phyloP scores from a whole-genome alignment of 78 protist species.

The Emiliania huxleyi region DNA sequence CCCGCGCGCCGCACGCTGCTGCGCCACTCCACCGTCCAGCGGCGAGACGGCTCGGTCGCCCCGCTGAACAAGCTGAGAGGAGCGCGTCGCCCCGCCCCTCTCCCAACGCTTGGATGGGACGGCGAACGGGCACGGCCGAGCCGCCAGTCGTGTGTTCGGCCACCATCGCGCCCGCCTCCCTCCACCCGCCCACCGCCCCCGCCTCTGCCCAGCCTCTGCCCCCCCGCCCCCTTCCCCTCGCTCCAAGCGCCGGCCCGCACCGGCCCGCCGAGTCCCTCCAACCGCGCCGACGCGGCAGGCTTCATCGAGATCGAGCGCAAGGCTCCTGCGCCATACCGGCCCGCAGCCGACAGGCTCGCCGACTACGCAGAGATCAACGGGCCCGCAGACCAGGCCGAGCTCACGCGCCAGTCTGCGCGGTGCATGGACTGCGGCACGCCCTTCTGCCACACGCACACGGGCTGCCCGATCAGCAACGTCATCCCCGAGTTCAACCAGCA shows the following conservation, averaged over 20 bases:
- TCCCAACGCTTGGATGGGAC: no score
- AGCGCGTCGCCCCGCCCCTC: no score
- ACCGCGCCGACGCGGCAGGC: no score
- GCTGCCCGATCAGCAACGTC: conserved; percentile 83
- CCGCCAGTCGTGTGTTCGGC: no score
- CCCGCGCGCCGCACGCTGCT: background rate
- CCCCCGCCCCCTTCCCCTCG: no score
- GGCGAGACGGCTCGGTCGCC: background rate
- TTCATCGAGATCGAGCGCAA: conserved; percentile 72
- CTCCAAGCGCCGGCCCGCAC: no score
- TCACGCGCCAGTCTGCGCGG: conserved; percentile 66
- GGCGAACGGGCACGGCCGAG: no score
- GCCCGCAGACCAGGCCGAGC: background rate
- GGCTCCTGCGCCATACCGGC: conserved; percentile 60
- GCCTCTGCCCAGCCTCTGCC: no score
- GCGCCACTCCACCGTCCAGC: background rate
- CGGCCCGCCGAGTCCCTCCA: no score
- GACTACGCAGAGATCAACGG: conserved; percentile 69
- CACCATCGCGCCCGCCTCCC: no score
- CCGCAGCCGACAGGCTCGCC: conserved; percentile 54
- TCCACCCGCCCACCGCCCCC: no score
- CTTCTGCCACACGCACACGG: conserved; percentile 68
- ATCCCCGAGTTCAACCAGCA: conserved; percentile 84
- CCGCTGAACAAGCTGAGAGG: background rate
- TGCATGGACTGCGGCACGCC: conserved; percentile 94